These are phyloP conservation scores for Grammothele lineata DNA, from an alignment of 768 basidiomycete species.

Conservation along the genomic window DNA sequence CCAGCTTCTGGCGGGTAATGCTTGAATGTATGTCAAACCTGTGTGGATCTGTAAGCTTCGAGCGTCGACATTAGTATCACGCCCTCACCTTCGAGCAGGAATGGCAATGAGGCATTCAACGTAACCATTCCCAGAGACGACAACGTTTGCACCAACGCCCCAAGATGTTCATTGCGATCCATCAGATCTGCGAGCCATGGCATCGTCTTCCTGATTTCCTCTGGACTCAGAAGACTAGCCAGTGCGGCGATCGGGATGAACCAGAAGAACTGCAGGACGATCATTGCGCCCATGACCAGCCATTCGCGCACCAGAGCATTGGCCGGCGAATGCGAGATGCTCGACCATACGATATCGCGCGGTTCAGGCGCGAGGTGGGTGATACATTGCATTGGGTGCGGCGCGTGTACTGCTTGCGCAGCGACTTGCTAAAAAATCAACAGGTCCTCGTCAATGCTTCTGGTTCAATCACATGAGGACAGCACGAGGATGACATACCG, in stretches of 20 bases:
- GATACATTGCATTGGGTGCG: conserved; percentile 57
- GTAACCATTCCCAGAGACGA: conserved; percentile 88
- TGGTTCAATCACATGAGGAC: too few relatives aligned
- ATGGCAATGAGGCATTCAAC: conserved; percentile 86
- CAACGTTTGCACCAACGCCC: conserved; percentile 89
- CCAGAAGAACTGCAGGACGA: conserved; percentile 85
- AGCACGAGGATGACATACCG: conserved; percentile 62
- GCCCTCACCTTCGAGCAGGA: conserved; percentile 74
- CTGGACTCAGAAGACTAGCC: conserved; percentile 84
- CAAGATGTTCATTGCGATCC: conserved; percentile 72
- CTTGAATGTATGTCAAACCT: conserved; percentile 86
- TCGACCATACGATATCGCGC: conserved; percentile 93
- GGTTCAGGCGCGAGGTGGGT: conserved; percentile 89
- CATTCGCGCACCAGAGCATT: conserved; percentile 62
- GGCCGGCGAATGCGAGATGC: conserved; percentile 65
- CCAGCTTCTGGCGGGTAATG: conserved; percentile 85
- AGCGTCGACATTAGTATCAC: conserved; percentile 2
- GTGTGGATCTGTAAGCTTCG: too few relatives aligned
- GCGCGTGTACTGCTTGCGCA: conserved; percentile 75
- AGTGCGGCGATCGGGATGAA: conserved; percentile 84
- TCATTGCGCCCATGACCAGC: conserved; percentile 66
- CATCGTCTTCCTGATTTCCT: conserved; percentile 86
- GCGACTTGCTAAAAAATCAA: conserved; percentile 69
- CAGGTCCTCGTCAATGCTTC: too few relatives aligned
- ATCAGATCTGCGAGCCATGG: conserved; percentile 88